Evolutionary conservation across 2,329 filamentous ascomycete genomes (phyloP).

Genomic region (Xenosphaeropsis pyriputrescens): DNA sequence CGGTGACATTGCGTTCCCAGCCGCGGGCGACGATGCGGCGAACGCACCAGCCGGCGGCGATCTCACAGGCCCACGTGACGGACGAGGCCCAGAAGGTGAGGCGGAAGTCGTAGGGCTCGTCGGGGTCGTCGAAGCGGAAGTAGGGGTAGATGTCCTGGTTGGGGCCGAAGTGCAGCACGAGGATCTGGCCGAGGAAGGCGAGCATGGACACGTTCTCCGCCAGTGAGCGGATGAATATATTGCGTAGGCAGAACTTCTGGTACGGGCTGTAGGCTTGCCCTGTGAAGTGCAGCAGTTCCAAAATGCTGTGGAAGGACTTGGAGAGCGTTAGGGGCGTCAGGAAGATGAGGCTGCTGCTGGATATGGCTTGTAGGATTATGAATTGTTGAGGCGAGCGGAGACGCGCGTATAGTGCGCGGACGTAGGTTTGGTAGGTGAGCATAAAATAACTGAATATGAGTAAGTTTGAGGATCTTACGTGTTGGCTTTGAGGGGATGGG

Average conservation of each 20-base stretch:
- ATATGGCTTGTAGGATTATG: slow-evolving; percentile 48
- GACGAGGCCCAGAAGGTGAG: slow-evolving; percentile 48
- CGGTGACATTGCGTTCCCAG: slow-evolving; percentile 46
- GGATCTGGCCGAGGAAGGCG: slow-evolving; percentile 49
- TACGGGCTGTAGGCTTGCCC: slow-evolving; percentile 46
- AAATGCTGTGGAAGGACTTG: slow-evolving; percentile 36
- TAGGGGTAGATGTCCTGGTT: slow-evolving; percentile 58
- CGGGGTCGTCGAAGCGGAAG: slow-evolving; percentile 42
- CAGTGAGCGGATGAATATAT: slow-evolving; percentile 52
- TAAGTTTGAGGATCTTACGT: background rate
- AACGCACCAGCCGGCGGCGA: slow-evolving; percentile 44
- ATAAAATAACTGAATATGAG: slow-evolving; percentile 34
- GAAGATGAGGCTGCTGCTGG: slow-evolving; percentile 46
- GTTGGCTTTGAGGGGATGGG: background rate
- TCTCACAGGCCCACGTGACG: slow-evolving; percentile 54
- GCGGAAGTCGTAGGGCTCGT: slow-evolving; percentile 39
- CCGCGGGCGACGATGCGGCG: slow-evolving; percentile 39
- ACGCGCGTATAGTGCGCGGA: slow-evolving; percentile 52
- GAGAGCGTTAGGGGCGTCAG: slow-evolving; percentile 52
- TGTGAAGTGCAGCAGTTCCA: slow-evolving; percentile 38
- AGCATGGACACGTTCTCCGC: slow-evolving; percentile 56
- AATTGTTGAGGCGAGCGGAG: slow-evolving; percentile 52
- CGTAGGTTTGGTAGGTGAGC: slow-evolving; percentile 58
- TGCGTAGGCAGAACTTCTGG: slow-evolving; percentile 49
- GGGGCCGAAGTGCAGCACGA: slow-evolving; percentile 50